Evolutionary conservation across 805 yeast genomes (phyloP).

Genomic region (Lachancea fermentati): DNA sequence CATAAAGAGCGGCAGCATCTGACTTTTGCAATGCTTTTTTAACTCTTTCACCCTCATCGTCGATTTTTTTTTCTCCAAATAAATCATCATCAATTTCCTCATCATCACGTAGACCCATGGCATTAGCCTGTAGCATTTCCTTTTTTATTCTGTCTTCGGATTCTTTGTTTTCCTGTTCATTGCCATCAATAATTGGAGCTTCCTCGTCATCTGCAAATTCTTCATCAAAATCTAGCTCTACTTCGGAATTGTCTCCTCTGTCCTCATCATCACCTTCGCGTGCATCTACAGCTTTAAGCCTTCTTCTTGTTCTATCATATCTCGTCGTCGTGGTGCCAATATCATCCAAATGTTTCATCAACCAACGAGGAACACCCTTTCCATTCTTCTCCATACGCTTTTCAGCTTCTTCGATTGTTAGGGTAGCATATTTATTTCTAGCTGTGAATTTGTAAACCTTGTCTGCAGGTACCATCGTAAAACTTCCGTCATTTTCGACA

Average conservation of each 20-base stretch:
- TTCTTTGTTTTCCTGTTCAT: slow-evolving; percentile 90
- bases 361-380: slow-evolving; percentile 80
- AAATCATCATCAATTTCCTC: slow-evolving; percentile 63
- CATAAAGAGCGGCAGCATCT: slow-evolving; percentile 69
- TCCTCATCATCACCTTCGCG: slow-evolving; percentile 35
- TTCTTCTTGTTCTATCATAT: slow-evolving; percentile 42
- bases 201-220: slow-evolving; percentile 99
- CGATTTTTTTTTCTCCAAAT: slow-evolving; percentile 71
- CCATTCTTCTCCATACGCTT: slow-evolving; percentile 79
- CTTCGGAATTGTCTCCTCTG: slow-evolving; percentile 70
- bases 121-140: slow-evolving; percentile 80
- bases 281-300: slow-evolving; percentile 46
- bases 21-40: slow-evolving; percentile 78
- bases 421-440: slow-evolving; percentile 86
- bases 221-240: slow-evolving; percentile 90
- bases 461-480: slow-evolving; percentile 91
- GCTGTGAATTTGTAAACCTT: slow-evolving; percentile 92
- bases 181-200: slow-evolving; percentile 94
- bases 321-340: slow-evolving; percentile 48
- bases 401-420: slow-evolving; percentile 95
- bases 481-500: slow-evolving; percentile 73
- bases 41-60: slow-evolving; percentile 84
- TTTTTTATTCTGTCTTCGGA: slow-evolving; percentile 78
- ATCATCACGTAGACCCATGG: slow-evolving; percentile 57
- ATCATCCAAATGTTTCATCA: slow-evolving; percentile 82